A percentile compares a stretch with the other conserved stretches of the same genome.
These are phyloP conservation scores for Scheffersomyces insectosa DNA, from an alignment of 1,139 yeast species.

Conservation along the genomic window DNA sequence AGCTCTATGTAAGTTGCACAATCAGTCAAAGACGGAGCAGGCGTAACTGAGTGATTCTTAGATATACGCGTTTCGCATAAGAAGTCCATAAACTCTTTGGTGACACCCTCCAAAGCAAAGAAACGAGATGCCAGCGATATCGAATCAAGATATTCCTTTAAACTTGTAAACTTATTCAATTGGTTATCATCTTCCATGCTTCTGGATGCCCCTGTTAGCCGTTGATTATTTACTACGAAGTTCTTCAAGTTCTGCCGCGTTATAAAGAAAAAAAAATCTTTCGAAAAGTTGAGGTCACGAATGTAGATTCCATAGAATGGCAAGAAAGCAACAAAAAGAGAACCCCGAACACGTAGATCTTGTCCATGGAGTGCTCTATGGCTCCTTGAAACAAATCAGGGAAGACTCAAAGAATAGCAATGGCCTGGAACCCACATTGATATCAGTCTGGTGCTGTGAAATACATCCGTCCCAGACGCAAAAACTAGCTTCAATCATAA, in stretches of 20 bases:
- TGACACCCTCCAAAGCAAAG: background rate
- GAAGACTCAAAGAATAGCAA: slow-evolving; percentile 17
- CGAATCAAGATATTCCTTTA: background rate
- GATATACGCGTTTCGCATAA: background rate
- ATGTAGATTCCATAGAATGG: background rate
- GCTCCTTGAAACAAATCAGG: slow-evolving; percentile 49
- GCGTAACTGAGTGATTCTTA: slow-evolving; percentile 3
- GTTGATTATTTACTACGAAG: too few species aligned
- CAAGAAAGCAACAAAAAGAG: slow-evolving; percentile 3
- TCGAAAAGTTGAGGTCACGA: too few species aligned
- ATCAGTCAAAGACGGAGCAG: slow-evolving; percentile 3
- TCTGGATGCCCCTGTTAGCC: too few species aligned
- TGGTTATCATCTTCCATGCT: background rate
- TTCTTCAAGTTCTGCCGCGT: too few species aligned
- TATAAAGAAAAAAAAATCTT: too few species aligned
- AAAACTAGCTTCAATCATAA: slow-evolving; percentile 24
- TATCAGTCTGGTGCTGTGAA: slow-evolving; percentile 58
- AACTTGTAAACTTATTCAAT: background rate
- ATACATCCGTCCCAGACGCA: slow-evolving; percentile 33
- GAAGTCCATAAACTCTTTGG: background rate
- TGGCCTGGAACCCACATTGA: slow-evolving; percentile 35
- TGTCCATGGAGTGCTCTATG: slow-evolving; percentile 48
- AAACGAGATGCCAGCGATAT: background rate
- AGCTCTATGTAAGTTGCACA: slow-evolving; percentile 23
- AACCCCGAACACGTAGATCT: slow-evolving; percentile 38